A percentile compares a stretch with the other conserved stretches of the same genome.
phyloP scores from a whole-genome alignment of 805 yeast species.

The Lipomyces japonicus region DNA sequence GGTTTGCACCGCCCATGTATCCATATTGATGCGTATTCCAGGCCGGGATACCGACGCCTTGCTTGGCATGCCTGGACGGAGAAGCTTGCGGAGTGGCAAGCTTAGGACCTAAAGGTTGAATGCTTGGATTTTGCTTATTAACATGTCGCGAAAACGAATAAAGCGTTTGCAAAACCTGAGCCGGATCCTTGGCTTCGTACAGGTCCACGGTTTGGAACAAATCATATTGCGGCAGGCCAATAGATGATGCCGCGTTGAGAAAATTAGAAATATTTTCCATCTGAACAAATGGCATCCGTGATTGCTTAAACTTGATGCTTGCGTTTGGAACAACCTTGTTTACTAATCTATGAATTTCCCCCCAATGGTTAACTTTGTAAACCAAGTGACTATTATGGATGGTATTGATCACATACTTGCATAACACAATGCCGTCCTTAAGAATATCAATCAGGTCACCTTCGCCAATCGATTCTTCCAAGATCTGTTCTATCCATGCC shows the following conservation, averaged over 20 bases:
- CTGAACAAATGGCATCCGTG: slow-evolving; percentile 71
- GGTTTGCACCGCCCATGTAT: slow-evolving; percentile 49
- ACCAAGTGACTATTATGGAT: slow-evolving; percentile 8
- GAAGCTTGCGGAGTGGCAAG: slow-evolving; percentile 48
- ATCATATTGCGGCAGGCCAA: slow-evolving; percentile 78
- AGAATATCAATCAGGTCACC: slow-evolving; percentile 52
- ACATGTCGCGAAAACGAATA: slow-evolving; percentile 71
- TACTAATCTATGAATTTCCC: slow-evolving; percentile 33
- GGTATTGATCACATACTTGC: slow-evolving; percentile 37
- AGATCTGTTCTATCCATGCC: slow-evolving; percentile 51
- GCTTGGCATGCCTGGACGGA: slow-evolving; percentile 46
- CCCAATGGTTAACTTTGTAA: background rate
- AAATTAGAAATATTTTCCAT: slow-evolving; percentile 84
- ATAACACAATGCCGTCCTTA: slow-evolving; percentile 59
- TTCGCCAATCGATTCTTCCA: slow-evolving; percentile 38
- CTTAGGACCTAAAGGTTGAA: slow-evolving; percentile 58
- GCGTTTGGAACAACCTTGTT: slow-evolving; percentile 41
- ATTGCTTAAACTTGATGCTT: slow-evolving; percentile 49
- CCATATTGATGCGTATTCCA: slow-evolving; percentile 65
- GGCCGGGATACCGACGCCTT: slow-evolving; percentile 49
- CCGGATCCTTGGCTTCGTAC: slow-evolving; percentile 69
- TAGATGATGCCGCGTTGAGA: slow-evolving; percentile 53
- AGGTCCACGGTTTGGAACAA: slow-evolving; percentile 74
- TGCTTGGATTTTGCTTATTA: slow-evolving; percentile 49
- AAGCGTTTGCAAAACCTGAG: slow-evolving; percentile 70